Base-by-base conservation (phyloP, 164 flowering plant genomes). In the Magnolia changhungtana region DNA sequence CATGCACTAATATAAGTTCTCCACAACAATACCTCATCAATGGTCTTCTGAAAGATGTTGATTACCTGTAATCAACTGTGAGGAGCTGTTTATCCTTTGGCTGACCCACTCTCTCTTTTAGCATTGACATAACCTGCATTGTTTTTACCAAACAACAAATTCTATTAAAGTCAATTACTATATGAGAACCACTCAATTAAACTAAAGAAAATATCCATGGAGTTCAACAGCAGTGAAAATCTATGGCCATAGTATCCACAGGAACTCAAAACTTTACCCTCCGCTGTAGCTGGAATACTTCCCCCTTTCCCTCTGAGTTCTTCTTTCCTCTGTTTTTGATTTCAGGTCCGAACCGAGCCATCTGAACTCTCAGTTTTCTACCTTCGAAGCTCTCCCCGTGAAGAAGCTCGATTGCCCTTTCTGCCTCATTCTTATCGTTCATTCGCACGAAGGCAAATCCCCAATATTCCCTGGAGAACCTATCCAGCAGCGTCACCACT, bases 11-110 rank as follows among this genome's bases (percentile, higher is more conserved):
- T 49, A 21, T 49, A 29, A 70, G 58, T 20, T 50, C 51, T 29
- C 49, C 29, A 50, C 64, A 69, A 16, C 24, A 20, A 63, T 64
- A 59, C 4, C 3, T 63, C 55, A 50, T 8, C 45, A 55, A 4
- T 64, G 7, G 20, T 70, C 24, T 55, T n/a, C 9, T 1, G 29
- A 69, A 19, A 77, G 3, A 69, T 63, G 65, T 52, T 69, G 27
- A 52, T 63, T 83, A 95, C 99, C 84, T 89, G 86, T 91, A 91
- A 81, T 91, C 94, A 85, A 91, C 92, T 74, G 77, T 78, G 20
- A 88, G 88, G 63, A 92, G 91, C 10, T 78, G 81, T 80, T 92
- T 91, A 50, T 86, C 91, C 67, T 79, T 85, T 61, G 79, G 71
- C 73, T 87, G 69, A 71, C 90, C 90, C 77, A 93, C 75, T 76